Conservation (phyloP, 2,329 filamentous ascomycete genomes). For the Arachnomyces sp. region DNA sequence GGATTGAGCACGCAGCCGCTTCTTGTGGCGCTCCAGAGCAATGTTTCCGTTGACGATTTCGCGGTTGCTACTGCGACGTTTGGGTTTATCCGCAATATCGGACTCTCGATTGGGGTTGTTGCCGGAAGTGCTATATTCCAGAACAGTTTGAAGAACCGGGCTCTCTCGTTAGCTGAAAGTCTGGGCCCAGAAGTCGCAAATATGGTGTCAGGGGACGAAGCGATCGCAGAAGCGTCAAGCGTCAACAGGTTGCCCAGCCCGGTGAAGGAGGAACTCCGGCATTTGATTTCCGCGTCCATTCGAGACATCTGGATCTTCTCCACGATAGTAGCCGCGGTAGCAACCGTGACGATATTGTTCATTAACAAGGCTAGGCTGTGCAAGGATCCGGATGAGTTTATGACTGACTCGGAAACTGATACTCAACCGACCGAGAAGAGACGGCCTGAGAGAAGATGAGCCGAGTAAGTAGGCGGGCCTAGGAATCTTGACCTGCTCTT, state of each 20-base stretch:
- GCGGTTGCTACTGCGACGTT: constrained; percentile 57
- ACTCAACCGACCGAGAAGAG: no score
- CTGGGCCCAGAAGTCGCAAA: constrained; percentile 23
- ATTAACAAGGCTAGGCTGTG: constrained; percentile 31
- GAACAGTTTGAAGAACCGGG: constrained; percentile 28
- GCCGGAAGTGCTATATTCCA: constrained; percentile 46
- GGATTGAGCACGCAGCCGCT: constrained; percentile 57
- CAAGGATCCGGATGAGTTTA: constrained; percentile 31
- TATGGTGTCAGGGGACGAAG: constrained; percentile 17
- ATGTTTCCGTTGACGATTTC: constrained; percentile 51
- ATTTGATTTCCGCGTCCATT: constrained; percentile 11
- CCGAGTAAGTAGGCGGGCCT: no score
- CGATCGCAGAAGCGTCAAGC: constrained; percentile 4
- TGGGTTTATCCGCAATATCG: constrained; percentile 51
- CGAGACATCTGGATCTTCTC: constrained; percentile 43
- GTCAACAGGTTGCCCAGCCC: constrained; percentile 11
- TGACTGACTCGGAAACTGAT: constrained; percentile 12
- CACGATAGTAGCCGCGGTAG: constrained; percentile 27
- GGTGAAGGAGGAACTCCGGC: not conserved
- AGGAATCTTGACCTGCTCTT: no score
- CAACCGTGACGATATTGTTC: constrained; percentile 33
- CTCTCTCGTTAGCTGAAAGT: constrained; percentile 18
- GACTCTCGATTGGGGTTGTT: constrained; percentile 51
- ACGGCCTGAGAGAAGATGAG: no score
- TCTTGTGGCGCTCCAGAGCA: constrained; percentile 56